Evolutionary conservation across 192 early-diverging fungal species (phyloP).

Genomic region (Podila verticillata): DNA sequence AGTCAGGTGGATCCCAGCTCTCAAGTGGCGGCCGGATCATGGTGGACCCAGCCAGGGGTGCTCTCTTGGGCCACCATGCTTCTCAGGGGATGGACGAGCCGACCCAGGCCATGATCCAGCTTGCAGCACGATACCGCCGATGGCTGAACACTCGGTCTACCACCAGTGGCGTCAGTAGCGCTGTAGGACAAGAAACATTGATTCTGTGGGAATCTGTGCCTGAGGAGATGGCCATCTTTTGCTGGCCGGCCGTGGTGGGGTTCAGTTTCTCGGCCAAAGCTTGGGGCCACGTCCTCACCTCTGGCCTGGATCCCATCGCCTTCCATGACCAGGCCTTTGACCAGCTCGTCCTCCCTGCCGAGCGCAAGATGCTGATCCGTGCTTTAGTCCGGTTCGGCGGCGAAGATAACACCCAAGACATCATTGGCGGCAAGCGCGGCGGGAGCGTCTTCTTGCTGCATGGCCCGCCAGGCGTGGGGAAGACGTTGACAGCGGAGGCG

Average conservation of each 20-base stretch:
- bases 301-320: conserved; percentile 44
- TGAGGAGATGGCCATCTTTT: background rate
- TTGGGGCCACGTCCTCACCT: conserved; percentile 64
- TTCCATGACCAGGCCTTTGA: conserved; percentile 66
- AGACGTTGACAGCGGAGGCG: conserved; percentile 70
- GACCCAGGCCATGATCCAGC: background rate
- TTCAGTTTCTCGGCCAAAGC: conserved; percentile 65
- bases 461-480: conserved; percentile 65
- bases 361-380: conserved; percentile 58
- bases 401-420: conserved; percentile 53
- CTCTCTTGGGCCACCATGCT: background rate
- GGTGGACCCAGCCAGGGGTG: background rate
- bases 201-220: background rate
- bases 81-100: background rate
- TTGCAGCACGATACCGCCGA: background rate
- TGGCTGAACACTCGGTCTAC: background rate
- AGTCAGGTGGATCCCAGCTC: background rate
- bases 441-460: conserved; percentile 65
- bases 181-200: background rate
- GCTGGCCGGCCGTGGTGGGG: conserved; percentile 63
- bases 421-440: conserved; percentile 64
- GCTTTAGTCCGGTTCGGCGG: conserved; percentile 62
- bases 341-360: conserved; percentile 56
- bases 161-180: background rate
- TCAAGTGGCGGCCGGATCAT: background rate